A percentile compares a stretch with the other conserved stretches of the same genome.
These are phyloP conservation scores for Raffaelea deltoideospora DNA, from an alignment of 2,329 filamentous ascomycete genomes.

Conservation along the genomic window DNA sequence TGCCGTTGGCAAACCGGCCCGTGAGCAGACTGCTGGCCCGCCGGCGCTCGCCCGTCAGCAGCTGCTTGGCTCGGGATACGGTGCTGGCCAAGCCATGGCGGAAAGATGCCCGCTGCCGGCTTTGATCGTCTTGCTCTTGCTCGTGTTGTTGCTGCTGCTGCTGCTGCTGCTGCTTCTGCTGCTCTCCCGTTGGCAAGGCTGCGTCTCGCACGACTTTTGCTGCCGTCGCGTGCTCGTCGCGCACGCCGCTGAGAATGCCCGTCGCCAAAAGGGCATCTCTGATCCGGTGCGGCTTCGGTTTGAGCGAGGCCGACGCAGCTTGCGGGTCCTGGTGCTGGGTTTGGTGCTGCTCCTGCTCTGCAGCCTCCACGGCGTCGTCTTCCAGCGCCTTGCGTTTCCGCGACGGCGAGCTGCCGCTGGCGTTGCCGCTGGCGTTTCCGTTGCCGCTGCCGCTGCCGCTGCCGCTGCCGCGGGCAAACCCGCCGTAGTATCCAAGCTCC, in stretches of 20 bases:
- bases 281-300: too few relatives aligned
- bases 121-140: constrained; percentile 1
- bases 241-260: constrained; percentile 25
- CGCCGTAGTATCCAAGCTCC: constrained; percentile 8
- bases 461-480: too few relatives aligned
- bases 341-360: constrained; percentile 14
- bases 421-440: neutral
- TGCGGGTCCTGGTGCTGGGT: too few relatives aligned
- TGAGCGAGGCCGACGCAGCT: too few relatives aligned
- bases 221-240: constrained; percentile 20
- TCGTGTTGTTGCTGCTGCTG: neutral
- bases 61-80: constrained; percentile 3
- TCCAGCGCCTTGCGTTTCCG: constrained; percentile 5
- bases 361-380: constrained; percentile 16
- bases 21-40: neutral
- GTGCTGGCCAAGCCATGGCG: constrained; percentile 3
- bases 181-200: neutral
- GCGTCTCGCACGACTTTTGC: constrained; percentile 19
- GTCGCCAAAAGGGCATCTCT: constrained; percentile 25
- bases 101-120: neutral
- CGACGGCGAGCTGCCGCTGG: neutral
- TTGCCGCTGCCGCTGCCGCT: neutral
- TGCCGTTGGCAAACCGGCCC: too few relatives aligned
- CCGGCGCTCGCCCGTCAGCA: constrained; percentile 2
- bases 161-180: neutral